Evolutionary conservation across 371 early-diverging fungal genomes (phyloP).

Genomic region (Syncephalastrum monosporum): DNA sequence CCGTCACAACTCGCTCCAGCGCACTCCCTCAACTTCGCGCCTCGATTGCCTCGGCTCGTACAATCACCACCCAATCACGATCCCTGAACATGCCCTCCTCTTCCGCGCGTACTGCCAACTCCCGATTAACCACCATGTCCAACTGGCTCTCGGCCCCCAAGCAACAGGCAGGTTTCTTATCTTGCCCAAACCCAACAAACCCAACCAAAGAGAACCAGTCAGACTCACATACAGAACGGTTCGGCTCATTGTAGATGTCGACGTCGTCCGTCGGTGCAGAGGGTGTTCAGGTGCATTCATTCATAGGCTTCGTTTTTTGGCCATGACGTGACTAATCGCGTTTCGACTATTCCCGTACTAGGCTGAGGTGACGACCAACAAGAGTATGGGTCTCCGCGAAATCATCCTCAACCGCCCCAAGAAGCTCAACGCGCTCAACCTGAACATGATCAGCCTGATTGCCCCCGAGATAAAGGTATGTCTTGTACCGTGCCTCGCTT

Average conservation of each 20-base stretch:
- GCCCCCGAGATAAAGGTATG: slow-evolving; percentile 76
- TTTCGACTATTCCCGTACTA: slow-evolving; percentile 12
- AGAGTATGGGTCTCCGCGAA: slow-evolving; percentile 26
- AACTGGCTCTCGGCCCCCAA: slow-evolving; percentile 17
- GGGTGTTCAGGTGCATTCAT: slow-evolving; percentile 25
- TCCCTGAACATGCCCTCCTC: slow-evolving; percentile 4
- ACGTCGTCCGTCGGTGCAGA: slow-evolving; percentile 34
- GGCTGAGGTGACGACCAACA: slow-evolving; percentile 55
- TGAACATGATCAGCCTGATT: slow-evolving; percentile 85
- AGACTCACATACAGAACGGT: neutral
- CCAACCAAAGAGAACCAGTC: slow-evolving; percentile 8
- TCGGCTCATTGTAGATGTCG: slow-evolving; percentile 27
- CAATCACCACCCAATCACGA: slow-evolving; percentile 3
- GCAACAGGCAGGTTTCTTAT: slow-evolving; percentile 3
- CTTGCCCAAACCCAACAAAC: neutral
- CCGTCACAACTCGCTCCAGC: slow-evolving; percentile 7
- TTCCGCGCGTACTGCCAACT: slow-evolving; percentile 13
- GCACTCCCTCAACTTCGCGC: slow-evolving; percentile 10
- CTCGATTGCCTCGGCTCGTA: slow-evolving; percentile 8
- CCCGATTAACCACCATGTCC: slow-evolving; percentile 25
- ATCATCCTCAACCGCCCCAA: slow-evolving; percentile 88
- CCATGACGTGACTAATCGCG: neutral
- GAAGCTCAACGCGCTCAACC: slow-evolving; percentile 85
- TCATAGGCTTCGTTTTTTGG: neutral
- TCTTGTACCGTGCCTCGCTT: neutral